Percentiles rank a stretch among this genome's conserved stretches.
phyloP scores from a whole-genome alignment of 2,329 filamentous ascomycete genomes.

The Cercospora zeae-maydis region DNA sequence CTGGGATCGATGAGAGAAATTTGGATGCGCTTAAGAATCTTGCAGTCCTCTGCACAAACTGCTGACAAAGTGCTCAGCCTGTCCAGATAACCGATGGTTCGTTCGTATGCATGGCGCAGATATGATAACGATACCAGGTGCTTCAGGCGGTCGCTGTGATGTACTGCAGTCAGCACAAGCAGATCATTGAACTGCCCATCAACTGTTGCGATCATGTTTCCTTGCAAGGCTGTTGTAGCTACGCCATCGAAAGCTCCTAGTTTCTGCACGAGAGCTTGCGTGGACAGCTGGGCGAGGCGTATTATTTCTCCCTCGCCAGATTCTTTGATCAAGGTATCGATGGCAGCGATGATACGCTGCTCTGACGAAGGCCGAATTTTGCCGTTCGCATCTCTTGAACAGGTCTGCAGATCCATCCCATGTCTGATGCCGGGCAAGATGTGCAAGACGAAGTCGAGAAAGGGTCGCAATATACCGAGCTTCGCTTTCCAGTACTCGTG shows the following conservation, averaged over 20 bases:
- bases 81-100: neutral
- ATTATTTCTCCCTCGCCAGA: slow-evolving; percentile 21
- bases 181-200: slow-evolving; percentile 96
- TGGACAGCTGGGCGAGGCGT: slow-evolving; percentile 45
- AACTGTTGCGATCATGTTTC: slow-evolving; percentile 79
- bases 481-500: slow-evolving; percentile 89
- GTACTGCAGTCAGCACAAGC: slow-evolving; percentile 75
- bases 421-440: slow-evolving; percentile 31
- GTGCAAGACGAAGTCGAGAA: slow-evolving; percentile 58
- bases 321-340: slow-evolving; percentile 9
- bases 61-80: neutral
- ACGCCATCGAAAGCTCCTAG: slow-evolving; percentile 75
- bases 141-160: slow-evolving; percentile 54
- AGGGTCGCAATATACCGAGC: slow-evolving; percentile 79
- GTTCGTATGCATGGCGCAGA: neutral
- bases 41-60: neutral
- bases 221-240: slow-evolving; percentile 63
- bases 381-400: slow-evolving; percentile 19
- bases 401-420: slow-evolving; percentile 11
- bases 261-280: slow-evolving; percentile 72
- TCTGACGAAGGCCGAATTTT: slow-evolving; percentile 16
- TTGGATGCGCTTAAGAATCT: neutral
- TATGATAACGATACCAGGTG: slow-evolving; percentile 46
- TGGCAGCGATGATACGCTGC: slow-evolving; percentile 20
- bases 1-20: neutral